phyloP scores from a whole-genome alignment of 2,329 filamentous ascomycete species.

The Aureobasidium namibiae region DNA sequence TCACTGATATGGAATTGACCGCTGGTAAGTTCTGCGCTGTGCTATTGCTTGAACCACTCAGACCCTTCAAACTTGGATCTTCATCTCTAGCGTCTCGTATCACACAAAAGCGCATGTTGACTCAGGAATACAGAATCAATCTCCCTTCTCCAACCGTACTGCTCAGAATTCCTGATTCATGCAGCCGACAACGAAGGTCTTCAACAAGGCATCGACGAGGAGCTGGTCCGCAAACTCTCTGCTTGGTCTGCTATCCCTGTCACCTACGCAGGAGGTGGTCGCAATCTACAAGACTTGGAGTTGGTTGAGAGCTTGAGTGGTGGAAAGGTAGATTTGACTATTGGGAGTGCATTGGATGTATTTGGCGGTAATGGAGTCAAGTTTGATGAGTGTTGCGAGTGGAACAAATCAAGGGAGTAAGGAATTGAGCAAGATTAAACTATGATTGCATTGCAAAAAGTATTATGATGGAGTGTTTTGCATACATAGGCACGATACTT shows the following conservation, averaged over 20 bases:
- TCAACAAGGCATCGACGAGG: slow-evolving; percentile 82
- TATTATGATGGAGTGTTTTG: too few species aligned
- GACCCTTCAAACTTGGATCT: too few species aligned
- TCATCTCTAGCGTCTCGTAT: too few species aligned
- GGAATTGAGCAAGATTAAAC: not conserved
- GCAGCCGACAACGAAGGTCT: slow-evolving; percentile 94
- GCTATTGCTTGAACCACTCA: too few species aligned
- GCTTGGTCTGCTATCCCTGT: slow-evolving; percentile 87
- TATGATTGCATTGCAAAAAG: too few species aligned
- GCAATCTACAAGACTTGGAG: slow-evolving; percentile 72
- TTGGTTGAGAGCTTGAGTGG: slow-evolving; percentile 68
- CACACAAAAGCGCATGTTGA: too few species aligned
- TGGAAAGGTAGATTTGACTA: slow-evolving; percentile 85
- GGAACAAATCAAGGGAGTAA: slow-evolving; percentile 50
- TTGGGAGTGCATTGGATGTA: slow-evolving; percentile 91
- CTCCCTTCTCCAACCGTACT: slow-evolving; percentile 73
- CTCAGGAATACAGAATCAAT: slow-evolving; percentile 63
- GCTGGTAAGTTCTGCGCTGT: slow-evolving; percentile 57
- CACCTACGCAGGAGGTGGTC: slow-evolving; percentile 92
- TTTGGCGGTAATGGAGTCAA: slow-evolving; percentile 84
- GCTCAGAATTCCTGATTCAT: slow-evolving; percentile 93
- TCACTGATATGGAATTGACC: slow-evolving; percentile 92
- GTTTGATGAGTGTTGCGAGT: slow-evolving; percentile 80
- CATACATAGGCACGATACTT: too few species aligned
- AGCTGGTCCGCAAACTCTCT: slow-evolving; percentile 66